phyloP scores from a whole-genome alignment of 1,139 yeast genomes.

The Nadsonia starkeyi-henricii region DNA sequence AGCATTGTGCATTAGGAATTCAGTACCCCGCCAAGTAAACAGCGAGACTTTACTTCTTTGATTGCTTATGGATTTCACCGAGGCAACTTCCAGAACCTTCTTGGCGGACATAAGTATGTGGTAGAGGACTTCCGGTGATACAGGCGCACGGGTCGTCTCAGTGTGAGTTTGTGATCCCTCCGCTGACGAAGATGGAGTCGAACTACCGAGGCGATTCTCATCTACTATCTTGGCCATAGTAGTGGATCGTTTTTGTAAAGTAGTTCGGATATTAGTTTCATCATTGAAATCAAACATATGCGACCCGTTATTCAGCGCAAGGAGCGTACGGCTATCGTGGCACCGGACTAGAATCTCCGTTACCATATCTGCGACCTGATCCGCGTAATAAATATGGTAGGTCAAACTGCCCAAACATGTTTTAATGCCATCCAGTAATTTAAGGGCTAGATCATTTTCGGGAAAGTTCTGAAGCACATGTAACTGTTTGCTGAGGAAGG shows the following conservation, averaged over 20 bases:
- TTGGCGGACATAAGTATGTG: neutral
- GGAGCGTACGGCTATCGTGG: slow-evolving; percentile 7
- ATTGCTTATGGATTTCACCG: neutral
- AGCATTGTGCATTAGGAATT: slow-evolving; percentile 17
- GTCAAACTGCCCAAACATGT: slow-evolving; percentile 47
- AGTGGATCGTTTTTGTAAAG: slow-evolving; percentile 4
- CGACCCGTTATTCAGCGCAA: neutral
- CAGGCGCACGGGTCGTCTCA: slow-evolving; percentile 1
- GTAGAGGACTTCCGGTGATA: slow-evolving; percentile 3
- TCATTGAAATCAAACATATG: slow-evolving; percentile 3
- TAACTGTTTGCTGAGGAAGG: slow-evolving; percentile 46
- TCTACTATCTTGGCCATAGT: slow-evolving; percentile 1
- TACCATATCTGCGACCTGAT: slow-evolving; percentile 67
- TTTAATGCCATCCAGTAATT: slow-evolving; percentile 15
- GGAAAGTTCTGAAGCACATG: slow-evolving; percentile 27
- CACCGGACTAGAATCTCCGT: slow-evolving; percentile 29
- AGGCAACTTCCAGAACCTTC: neutral
- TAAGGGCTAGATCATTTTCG: slow-evolving; percentile 8
- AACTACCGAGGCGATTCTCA: slow-evolving; percentile 1
- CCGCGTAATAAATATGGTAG: slow-evolving; percentile 61
- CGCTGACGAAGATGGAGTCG: neutral
- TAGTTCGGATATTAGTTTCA: slow-evolving; percentile 5
- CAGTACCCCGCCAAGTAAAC: slow-evolving; percentile 23
- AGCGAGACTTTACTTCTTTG: slow-evolving; percentile 13
- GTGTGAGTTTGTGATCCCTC: neutral